Conservation (phyloP, 768 basidiomycete genomes). For the Daedaleopsis nitida region DNA sequence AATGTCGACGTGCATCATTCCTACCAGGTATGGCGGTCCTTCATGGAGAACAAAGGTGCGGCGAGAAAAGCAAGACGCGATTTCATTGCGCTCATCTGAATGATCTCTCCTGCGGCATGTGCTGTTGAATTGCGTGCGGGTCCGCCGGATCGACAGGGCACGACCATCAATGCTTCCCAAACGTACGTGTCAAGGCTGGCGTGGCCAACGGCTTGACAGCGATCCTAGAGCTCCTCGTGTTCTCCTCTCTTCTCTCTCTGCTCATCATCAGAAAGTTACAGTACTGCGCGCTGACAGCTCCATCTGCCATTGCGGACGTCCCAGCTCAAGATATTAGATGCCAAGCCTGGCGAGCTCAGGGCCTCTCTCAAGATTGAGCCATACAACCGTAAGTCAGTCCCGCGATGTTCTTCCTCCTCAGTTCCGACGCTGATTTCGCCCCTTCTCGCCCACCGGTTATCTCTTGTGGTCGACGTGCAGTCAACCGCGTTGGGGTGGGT, state of each 20-base stretch:
- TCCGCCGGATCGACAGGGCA: slow-evolving; percentile 57
- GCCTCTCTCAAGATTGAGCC: slow-evolving; percentile 73
- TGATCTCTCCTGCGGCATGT: background rate
- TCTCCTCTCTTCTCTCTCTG: background rate
- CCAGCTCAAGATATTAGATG: slow-evolving; percentile 65
- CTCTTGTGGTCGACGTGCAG: slow-evolving; percentile 36
- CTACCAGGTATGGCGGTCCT: slow-evolving; percentile 78
- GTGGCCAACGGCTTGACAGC: background rate
- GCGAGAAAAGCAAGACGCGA: background rate
- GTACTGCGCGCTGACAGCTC: background rate
- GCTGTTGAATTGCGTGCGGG: background rate
- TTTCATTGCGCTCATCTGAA: background rate
- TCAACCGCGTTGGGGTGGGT: slow-evolving; percentile 78
- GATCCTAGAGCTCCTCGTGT: background rate
- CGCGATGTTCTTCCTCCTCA: background rate
- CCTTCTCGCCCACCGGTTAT: background rate
- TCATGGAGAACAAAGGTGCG: slow-evolving; percentile 72
- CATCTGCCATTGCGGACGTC: background rate
- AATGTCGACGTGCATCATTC: background rate
- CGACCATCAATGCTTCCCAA: slow-evolving; percentile 78
- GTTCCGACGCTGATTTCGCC: background rate
- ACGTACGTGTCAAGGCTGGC: slow-evolving; percentile 43
- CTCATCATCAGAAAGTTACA: too few relatives aligned
- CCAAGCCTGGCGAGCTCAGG: slow-evolving; percentile 71
- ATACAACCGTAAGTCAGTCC: slow-evolving; percentile 59